These are phyloP conservation scores for Plenodomus tracheiphilus DNA, from an alignment of 2,329 filamentous ascomycete species.

Conservation along the genomic window DNA sequence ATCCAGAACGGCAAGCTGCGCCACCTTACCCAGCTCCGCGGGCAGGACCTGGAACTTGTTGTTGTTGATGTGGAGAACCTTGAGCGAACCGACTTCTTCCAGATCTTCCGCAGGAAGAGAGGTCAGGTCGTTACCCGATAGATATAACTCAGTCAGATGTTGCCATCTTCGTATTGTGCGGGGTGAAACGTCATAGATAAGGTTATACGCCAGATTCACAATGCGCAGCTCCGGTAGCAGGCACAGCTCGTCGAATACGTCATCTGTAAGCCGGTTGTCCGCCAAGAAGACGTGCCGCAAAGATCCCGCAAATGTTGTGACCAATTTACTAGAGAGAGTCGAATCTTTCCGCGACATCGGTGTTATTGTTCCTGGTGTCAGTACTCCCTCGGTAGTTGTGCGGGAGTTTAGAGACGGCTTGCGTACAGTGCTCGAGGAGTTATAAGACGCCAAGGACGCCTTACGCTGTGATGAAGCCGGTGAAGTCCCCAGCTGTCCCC, in stretches of 20 bases:
- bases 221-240: constrained; percentile 81
- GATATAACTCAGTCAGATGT: constrained; percentile 85
- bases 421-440: constrained; percentile 54
- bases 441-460: constrained; percentile 80
- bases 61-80: constrained; percentile 91
- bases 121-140: constrained; percentile 93
- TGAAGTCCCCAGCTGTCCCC: constrained; percentile 72
- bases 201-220: constrained; percentile 93
- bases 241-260: constrained; percentile 90
- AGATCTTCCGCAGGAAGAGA: constrained; percentile 91
- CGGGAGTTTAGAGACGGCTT: constrained; percentile 84
- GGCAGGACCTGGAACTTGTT: constrained; percentile 98
- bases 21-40: constrained; percentile 91
- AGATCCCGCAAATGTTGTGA: constrained; percentile 85
- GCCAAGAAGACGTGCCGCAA: constrained; percentile 84
- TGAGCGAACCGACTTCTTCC: constrained; percentile 83
- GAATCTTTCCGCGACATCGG: constrained; percentile 81
- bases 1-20: constrained; percentile 88
- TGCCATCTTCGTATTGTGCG: constrained; percentile 88
- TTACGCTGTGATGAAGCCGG: constrained; percentile 70
- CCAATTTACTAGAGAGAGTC: constrained; percentile 74
- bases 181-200: constrained; percentile 88
- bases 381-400: constrained; percentile 53
- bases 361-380: constrained; percentile 53
- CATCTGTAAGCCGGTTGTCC: constrained; percentile 91